Evolutionary conservation across 1,284 basidiomycete genomes (phyloP), one percentile per base, ranked within the genome.

Genomic region (Phenoliferia sp.): DNA sequence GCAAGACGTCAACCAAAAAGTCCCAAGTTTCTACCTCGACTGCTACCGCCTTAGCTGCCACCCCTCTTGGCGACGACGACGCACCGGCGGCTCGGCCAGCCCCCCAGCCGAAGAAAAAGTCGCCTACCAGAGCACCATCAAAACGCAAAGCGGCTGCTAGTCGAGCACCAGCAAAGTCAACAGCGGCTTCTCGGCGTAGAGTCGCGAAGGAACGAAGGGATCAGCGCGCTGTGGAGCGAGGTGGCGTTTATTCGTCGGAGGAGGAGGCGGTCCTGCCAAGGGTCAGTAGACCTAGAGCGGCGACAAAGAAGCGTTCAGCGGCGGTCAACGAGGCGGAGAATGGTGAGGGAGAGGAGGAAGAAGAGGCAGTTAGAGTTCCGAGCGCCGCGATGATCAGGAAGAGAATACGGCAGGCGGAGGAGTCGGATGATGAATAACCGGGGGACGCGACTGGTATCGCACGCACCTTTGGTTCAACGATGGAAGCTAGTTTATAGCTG

Each of bases 211-310:
- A 34, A 29, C 39, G 28, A 6, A 31, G 60, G 17, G 66, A 63
- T 17, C 62, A 50, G 9, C 66, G 66, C 12, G 66, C 66, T 1
- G 66, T 61, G 1, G 66, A 31, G 26, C 61, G 58, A 19, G 69
- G 59, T 26, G 69, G 66, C 35, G 59, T 55, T 16, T 66, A 62
- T n/a, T 70, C 66, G 59, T 28, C 34, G 5, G 69, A 70, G 15
- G 69, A 70, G 33, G 68, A 69, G 7, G 48, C 5, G 7, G 17
- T 22, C 17, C 48, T 26, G 9, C 5, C 17, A 26, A 6, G 48
- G 5, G 48, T 22, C 9, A 52, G 28, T 19, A 19, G 48, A 26
- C 9, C 48, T 6, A 19, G 48, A 6, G 48, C 48, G 12, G 39
- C 39, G 5, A 19, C 48, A 26, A 52, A 52, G 48, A 52, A 52